phyloP scores from a whole-genome alignment of 768 basidiomycete genomes.

The Russula virescens region DNA sequence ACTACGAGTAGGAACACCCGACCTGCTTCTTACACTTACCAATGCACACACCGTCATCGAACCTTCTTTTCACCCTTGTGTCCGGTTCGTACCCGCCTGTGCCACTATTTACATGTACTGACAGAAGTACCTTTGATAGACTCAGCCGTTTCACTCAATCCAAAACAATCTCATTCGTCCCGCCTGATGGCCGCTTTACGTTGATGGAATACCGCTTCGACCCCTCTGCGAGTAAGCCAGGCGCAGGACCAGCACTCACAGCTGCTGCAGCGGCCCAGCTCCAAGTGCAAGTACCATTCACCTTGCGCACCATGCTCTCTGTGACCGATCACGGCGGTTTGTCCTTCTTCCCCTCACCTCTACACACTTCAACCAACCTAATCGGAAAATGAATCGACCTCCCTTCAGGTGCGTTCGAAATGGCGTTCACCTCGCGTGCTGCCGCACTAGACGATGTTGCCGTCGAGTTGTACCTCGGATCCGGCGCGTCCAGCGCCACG shows the following conservation, averaged over 20 bases:
- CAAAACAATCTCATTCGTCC: slow-evolving; percentile 80
- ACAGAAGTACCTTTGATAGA: slow-evolving; percentile 34
- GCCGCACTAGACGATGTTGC: slow-evolving; percentile 66
- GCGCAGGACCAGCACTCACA: slow-evolving; percentile 39
- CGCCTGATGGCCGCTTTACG: slow-evolving; percentile 85
- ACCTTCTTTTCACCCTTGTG: slow-evolving; percentile 88
- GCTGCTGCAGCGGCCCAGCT: slow-evolving; percentile 24
- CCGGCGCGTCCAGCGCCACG: slow-evolving; percentile 65
- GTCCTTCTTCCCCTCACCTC: slow-evolving; percentile 6
- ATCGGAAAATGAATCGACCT: background rate
- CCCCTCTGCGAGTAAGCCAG: slow-evolving; percentile 32
- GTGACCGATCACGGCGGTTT: slow-evolving; percentile 40
- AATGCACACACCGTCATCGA: slow-evolving; percentile 38
- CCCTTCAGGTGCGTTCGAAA: slow-evolving; percentile 48
- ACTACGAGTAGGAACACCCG: slow-evolving; percentile 68
- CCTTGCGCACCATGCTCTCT: slow-evolving; percentile 31
- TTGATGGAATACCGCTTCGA: slow-evolving; percentile 78
- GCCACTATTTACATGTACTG: background rate
- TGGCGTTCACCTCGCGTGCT: slow-evolving; percentile 33
- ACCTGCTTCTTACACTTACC: slow-evolving; percentile 71
- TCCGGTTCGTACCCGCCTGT: slow-evolving; percentile 51
- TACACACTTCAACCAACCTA: background rate
- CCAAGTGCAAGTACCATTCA: slow-evolving; percentile 33
- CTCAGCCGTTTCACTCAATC: slow-evolving; percentile 75
- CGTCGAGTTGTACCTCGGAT: slow-evolving; percentile 70